These are phyloP conservation scores for Trichothecium sympodiale DNA, from an alignment of 2,329 filamentous ascomycete species.

Conservation along the genomic window DNA sequence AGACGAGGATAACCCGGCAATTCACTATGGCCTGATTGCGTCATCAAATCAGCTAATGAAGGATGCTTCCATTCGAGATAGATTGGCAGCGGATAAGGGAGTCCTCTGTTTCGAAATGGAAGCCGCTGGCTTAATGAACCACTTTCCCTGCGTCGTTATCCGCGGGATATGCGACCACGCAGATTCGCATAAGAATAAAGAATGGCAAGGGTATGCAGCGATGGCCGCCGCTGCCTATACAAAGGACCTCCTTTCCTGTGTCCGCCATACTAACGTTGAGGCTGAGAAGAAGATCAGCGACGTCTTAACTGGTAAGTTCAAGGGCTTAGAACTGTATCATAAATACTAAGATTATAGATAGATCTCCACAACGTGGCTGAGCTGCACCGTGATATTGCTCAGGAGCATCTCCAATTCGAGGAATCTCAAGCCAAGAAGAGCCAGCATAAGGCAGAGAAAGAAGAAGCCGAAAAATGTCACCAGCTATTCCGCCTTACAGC, in stretches of 20 bases:
- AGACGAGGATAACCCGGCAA: not conserved
- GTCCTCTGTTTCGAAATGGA: conserved; percentile 6
- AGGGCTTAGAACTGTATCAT: too few species aligned
- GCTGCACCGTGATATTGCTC: too few species aligned
- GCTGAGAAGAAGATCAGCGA: not conserved
- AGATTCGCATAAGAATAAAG: too few species aligned
- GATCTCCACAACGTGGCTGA: not conserved
- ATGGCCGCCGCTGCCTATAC: conserved; percentile 16
- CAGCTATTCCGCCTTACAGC: conserved; percentile 2
- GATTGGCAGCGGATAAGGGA: not conserved
- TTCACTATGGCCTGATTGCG: conserved; percentile 23
- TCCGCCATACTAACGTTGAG: conserved; percentile 1
- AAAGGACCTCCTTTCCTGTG: conserved; percentile 1
- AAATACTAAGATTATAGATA: not conserved
- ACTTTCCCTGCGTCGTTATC: too few species aligned
- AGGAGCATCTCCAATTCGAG: not conserved
- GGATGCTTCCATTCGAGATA: not conserved
- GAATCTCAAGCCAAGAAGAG: not conserved
- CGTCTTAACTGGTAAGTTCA: not conserved
- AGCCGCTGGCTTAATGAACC: too few species aligned
- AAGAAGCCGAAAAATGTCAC: not conserved
- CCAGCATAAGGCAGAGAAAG: not conserved
- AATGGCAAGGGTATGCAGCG: too few species aligned
- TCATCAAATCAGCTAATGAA: conserved; percentile 12
- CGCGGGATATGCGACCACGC: too few species aligned